Evolutionary conservation across 768 basidiomycete species (phyloP).

Genomic region (Austroboletus eburneus): DNA sequence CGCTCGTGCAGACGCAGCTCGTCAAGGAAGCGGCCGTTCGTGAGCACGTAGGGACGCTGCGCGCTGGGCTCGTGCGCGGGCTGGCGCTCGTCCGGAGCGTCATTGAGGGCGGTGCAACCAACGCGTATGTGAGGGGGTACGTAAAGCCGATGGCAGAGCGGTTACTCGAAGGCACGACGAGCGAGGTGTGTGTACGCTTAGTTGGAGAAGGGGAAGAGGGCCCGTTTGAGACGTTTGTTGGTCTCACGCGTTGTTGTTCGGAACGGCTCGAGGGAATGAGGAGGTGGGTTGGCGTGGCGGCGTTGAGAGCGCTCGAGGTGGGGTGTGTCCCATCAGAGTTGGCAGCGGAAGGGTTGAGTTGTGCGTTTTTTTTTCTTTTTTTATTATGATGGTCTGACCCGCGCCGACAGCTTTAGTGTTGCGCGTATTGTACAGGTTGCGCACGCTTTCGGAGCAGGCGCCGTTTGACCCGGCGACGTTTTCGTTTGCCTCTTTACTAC

Average conservation of each 20-base stretch:
- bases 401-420: constrained; percentile 58
- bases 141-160: constrained; percentile 49
- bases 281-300: constrained; percentile 78
- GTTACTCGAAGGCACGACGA: constrained; percentile 63
- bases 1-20: constrained; percentile 78
- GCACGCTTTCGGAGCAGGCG: constrained; percentile 73
- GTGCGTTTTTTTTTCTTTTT: neutral
- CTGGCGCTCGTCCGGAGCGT: constrained; percentile 66
- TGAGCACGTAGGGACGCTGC: constrained; percentile 49
- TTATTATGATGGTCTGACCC: neutral
- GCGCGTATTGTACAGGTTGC: constrained; percentile 81
- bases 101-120: constrained; percentile 33
- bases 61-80: constrained; percentile 58
- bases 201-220: constrained; percentile 33
- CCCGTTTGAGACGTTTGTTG: constrained; percentile 71
- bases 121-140: constrained; percentile 39
- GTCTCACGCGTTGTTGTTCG: constrained; percentile 65
- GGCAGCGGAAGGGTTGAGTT: constrained; percentile 62
- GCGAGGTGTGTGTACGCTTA: constrained; percentile 50
- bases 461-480: constrained; percentile 86
- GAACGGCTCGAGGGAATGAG: constrained; percentile 66
- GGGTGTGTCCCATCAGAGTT: constrained; percentile 72
- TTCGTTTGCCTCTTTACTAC: constrained; percentile 72
- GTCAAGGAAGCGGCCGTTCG: constrained; percentile 74
- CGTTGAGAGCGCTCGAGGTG: constrained; percentile 68